phyloP scores from a whole-genome alignment of 2,329 filamentous ascomycete genomes.

The Microcyclospora pomicola region DNA sequence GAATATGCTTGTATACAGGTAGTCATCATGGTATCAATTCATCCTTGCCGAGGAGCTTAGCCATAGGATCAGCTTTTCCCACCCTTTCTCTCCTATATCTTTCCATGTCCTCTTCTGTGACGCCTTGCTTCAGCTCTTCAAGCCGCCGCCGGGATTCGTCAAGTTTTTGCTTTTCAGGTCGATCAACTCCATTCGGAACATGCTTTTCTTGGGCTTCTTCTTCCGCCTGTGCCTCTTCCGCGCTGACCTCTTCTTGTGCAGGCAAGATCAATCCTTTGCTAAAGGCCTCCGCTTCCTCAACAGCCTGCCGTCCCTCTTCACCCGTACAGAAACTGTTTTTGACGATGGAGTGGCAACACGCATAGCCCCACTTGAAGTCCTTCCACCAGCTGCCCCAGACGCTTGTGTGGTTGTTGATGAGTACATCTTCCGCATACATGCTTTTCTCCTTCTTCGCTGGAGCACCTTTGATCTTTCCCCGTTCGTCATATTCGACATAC shows the following conservation, averaged over 20 bases:
- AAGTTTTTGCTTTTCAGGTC: constrained; percentile 26
- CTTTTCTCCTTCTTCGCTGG: constrained; percentile 64
- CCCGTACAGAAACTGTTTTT: constrained; percentile 98
- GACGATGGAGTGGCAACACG: constrained; percentile 82
- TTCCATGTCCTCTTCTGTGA: constrained; percentile 75
- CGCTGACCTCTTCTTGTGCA: constrained; percentile 21
- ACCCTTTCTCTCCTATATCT: constrained; percentile 65
- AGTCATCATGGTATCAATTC: constrained; percentile 32
- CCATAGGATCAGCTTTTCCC: constrained; percentile 75
- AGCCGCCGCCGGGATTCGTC: constrained; percentile 54
- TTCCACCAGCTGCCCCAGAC: constrained; percentile 98
- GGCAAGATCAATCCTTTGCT: constrained; percentile 34
- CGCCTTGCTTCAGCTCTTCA: constrained; percentile 62
- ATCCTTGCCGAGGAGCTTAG: constrained; percentile 61
- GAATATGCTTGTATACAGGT: too few species aligned
- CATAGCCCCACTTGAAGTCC: constrained; percentile 88
- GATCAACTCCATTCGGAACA: constrained; percentile 30
- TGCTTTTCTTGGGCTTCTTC: constrained; percentile 28
- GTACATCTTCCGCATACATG: constrained; percentile 81
- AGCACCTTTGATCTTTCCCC: constrained; percentile 77
- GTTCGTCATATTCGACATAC: constrained; percentile 90
- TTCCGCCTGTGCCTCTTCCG: constrained; percentile 29
- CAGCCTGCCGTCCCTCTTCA: constrained; percentile 69
- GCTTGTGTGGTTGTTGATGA: constrained; percentile 79
- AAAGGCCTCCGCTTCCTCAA: constrained; percentile 58